Percentiles rank a stretch among this genome's conserved stretches.
Conservation (phyloP, 306 rosid genomes). For the Castanospermum australe region DNA sequence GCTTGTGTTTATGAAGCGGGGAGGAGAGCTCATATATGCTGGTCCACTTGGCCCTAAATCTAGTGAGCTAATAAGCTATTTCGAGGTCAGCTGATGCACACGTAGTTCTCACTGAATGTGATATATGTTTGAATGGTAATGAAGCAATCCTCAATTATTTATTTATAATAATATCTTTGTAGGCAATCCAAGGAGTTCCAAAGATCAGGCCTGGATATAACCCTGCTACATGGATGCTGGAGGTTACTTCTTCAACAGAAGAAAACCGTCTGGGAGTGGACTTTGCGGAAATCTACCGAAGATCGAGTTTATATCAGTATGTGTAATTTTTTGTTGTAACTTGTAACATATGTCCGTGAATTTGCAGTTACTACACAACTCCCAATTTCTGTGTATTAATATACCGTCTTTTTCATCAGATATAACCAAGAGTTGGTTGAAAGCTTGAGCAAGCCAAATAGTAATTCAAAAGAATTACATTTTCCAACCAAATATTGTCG, state of each 20-base stretch:
- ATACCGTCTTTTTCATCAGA: slow-evolving; percentile 44
- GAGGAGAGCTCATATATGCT: slow-evolving; percentile 97
- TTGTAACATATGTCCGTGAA: neutral
- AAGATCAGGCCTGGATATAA: slow-evolving; percentile 83
- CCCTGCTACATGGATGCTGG: slow-evolving; percentile 98
- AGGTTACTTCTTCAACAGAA: slow-evolving; percentile 79
- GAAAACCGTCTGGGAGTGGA: slow-evolving; percentile 83
- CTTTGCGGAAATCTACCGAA: slow-evolving; percentile 86
- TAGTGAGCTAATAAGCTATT: slow-evolving; percentile 76
- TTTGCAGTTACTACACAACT: slow-evolving; percentile 3
- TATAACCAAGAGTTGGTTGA: slow-evolving; percentile 73
- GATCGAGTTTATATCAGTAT: slow-evolving; percentile 78
- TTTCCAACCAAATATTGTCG: slow-evolving; percentile 84
- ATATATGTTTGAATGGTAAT: slow-evolving; percentile 16
- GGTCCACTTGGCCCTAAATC: slow-evolving; percentile 97
- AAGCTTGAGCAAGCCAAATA: slow-evolving; percentile 68
- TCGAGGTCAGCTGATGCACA: slow-evolving; percentile 65
- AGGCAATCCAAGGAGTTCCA: slow-evolving; percentile 86
- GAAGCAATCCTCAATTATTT: slow-evolving; percentile 26
- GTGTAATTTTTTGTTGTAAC: slow-evolving; percentile 30
- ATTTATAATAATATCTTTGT: slow-evolving; percentile 24
- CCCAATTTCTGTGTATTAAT: slow-evolving; percentile 23
- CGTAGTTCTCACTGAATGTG: slow-evolving; percentile 17
- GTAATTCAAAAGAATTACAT: slow-evolving; percentile 68
- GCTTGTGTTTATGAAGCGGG: slow-evolving; percentile 97